Base-by-base conservation (phyloP, 768 basidiomycete species). In the Tylopilus felleus region DNA sequence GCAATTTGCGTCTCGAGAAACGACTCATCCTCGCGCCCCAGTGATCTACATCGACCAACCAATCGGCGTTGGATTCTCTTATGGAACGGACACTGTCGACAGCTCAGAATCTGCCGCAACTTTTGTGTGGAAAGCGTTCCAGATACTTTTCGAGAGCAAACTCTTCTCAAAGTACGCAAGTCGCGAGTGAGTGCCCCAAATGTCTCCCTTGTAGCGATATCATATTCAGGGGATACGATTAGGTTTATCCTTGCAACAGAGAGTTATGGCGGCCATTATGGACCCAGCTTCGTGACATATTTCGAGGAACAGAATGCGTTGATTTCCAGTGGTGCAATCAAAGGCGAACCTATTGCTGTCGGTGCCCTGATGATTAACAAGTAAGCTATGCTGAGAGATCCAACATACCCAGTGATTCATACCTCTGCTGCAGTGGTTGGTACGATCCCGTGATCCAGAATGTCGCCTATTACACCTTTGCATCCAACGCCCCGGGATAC, bases 11-110 rank as follows among this genome's bases (percentile, higher is more conserved):
- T 38, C 36, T 38, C 19, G 25, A 25, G 9, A 19, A 14, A 27
- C 19, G 16, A 41, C 42, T 46, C 46, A 44, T 52, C 12, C 9
- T 51, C 2, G 8, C 8, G 14, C 5, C 10, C 1, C 47, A 86
- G 84, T 87, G 69, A 81, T 87, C 31, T 86, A 86, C 62, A 82
- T 86, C 31, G 84, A 86, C 64, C 84, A 86, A 60, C 85, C 84
- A 5, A 80, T 86, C 38, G 83, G 82, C 0, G 78, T 82, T 0
- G 84, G 85, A 4, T 85, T 85, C 62, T 86, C 84, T 0, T 79
- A 77, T 51, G 84, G 85, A 17, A 74, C 65, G 0, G 76, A 80
- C 49, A 77, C 75, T 0, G 80, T 83, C n/a, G 81, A 85, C 57
- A 73, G 61, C 44, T 74, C 72, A 1, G 62, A 77, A 31, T 53